Percentiles rank a stretch among this genome's conserved stretches.
phyloP scores from a whole-genome alignment of 345 rosid species.

The Camelina neglecta region DNA sequence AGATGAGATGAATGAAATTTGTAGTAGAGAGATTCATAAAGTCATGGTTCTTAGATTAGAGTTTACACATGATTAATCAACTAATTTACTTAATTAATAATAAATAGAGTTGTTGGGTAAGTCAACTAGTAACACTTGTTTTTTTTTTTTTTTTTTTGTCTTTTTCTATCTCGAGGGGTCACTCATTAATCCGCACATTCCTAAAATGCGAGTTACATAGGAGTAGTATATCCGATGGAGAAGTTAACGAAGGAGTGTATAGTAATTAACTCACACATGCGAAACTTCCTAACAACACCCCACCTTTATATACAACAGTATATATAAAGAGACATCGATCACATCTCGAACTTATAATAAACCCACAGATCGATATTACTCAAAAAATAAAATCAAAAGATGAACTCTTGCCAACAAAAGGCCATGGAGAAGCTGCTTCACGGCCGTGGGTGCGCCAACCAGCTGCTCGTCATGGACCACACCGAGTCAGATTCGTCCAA shows the following conservation, averaged over 20 bases:
- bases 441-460: slow-evolving; percentile 41
- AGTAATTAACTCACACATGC: slow-evolving; percentile 11
- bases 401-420: slow-evolving; percentile 41
- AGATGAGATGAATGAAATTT: not conserved
- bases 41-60: slow-evolving; percentile 12
- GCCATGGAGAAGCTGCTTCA: slow-evolving; percentile 41
- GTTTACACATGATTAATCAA: slow-evolving; percentile 6
- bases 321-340: not conserved
- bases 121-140: slow-evolving; percentile 37
- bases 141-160: slow-evolving; percentile 18
- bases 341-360: slow-evolving; percentile 1
- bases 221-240: not conserved
- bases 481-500: slow-evolving; percentile 24
- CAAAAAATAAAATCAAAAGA: not conserved
- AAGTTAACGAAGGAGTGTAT: slow-evolving; percentile 21
- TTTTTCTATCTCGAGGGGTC: slow-evolving; percentile 6
- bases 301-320: not conserved
- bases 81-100: slow-evolving; percentile 9
- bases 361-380: slow-evolving; percentile 1
- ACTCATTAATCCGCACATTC: slow-evolving; percentile 35
- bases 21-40: not conserved
- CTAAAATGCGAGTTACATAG: not conserved
- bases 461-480: slow-evolving; percentile 39
- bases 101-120: slow-evolving; percentile 29
- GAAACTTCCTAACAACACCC: slow-evolving; percentile 36